Percentiles rank a stretch among this genome's conserved stretches.
Conservation (phyloP, 257 asterid species). For the Leptodermis oblonga region DNA sequence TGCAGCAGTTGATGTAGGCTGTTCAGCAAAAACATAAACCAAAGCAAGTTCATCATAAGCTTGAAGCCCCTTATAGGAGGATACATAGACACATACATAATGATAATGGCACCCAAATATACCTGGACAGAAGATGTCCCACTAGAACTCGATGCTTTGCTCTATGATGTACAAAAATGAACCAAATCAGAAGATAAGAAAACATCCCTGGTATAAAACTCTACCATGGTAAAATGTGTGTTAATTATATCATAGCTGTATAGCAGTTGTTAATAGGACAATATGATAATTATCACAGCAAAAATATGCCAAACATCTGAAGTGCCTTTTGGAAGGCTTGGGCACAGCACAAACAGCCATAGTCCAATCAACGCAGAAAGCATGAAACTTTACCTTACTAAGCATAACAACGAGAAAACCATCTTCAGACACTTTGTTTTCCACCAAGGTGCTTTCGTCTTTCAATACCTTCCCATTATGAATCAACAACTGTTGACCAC, state of each 20-base stretch:
- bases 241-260: neutral
- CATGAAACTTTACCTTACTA: conserved; percentile 55
- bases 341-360: neutral
- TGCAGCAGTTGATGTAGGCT: conserved; percentile 50
- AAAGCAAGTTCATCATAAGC: conserved; percentile 19
- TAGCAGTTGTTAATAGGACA: neutral
- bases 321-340: neutral
- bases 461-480: conserved; percentile 87
- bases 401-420: conserved; percentile 97
- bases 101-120: neutral
- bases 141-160: conserved; percentile 50
- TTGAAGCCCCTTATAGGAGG: neutral
- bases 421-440: conserved; percentile 81
- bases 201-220: neutral
- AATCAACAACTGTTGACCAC: conserved; percentile 85
- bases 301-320: neutral
- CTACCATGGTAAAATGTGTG: neutral
- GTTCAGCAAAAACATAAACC: conserved; percentile 22
- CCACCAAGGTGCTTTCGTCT: conserved; percentile 74
- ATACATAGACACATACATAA: neutral
- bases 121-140: conserved; percentile 72
- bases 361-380: neutral
- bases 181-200: conserved; percentile 2
- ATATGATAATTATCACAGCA: neutral
- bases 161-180: conserved; percentile 37